Conservation (phyloP, 2,329 filamentous ascomycete species). For the Colletotrichum sp. region DNA sequence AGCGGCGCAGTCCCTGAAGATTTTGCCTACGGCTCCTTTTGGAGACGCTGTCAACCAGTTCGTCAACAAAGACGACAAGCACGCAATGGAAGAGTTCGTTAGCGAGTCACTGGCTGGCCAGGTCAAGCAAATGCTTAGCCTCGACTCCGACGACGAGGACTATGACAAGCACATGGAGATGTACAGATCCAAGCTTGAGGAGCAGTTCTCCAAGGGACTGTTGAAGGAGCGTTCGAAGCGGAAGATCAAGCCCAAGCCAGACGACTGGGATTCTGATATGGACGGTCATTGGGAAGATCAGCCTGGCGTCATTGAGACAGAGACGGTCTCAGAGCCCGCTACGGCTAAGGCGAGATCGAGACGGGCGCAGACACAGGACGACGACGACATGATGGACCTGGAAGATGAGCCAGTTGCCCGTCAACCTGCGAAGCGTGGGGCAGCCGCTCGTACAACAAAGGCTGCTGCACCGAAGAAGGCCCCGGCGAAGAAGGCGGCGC, state of each 20-base stretch:
- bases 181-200: constrained; percentile 73
- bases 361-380: constrained; percentile 35
- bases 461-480: constrained; percentile 39
- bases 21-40: constrained; percentile 90
- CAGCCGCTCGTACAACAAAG: constrained; percentile 32
- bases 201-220: constrained; percentile 70
- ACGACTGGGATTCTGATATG: constrained; percentile 86
- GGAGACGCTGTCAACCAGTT: constrained; percentile 92
- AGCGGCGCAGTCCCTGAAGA: constrained; percentile 85
- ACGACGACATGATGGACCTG: constrained; percentile 54
- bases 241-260: constrained; percentile 77
- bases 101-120: constrained; percentile 74
- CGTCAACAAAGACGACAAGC: constrained; percentile 93
- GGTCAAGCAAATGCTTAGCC: constrained; percentile 70
- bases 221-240: constrained; percentile 53
- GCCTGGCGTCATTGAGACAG: constrained; percentile 67
- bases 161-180: constrained; percentile 77
- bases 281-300: constrained; percentile 88
- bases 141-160: constrained; percentile 72
- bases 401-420: constrained; percentile 36
- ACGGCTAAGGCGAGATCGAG: constrained; percentile 13
- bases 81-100: constrained; percentile 85
- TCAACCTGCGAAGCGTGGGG: constrained; percentile 34
- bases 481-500: constrained; percentile 46
- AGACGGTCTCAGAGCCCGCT: constrained; percentile 33